Evolutionary conservation across 2,329 filamentous ascomycete species (phyloP), one percentile per base, ranked within the genome.

Genomic region (Amphichorda felina): DNA sequence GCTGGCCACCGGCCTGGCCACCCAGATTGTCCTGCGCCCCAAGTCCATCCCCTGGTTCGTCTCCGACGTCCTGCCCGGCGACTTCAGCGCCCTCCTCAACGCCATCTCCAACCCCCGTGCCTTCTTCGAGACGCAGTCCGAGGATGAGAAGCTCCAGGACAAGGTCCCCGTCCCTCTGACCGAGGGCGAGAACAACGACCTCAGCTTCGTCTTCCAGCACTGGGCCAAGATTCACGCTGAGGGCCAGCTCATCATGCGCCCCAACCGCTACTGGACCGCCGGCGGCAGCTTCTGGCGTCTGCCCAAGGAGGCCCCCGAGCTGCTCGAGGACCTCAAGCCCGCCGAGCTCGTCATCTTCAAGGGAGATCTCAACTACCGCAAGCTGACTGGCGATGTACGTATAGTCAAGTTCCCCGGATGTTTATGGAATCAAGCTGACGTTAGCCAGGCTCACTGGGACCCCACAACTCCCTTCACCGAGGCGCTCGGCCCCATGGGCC

Each of bases 11-110:
- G 84, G 82, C 1, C 74, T 98, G 5, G 91, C 91, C 0, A 95
- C 88, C 0, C 76, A 77, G 17, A 70, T 98, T 11, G 78, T 96
- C 15, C 71, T 98, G 8, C 88, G 94, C 50, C 88, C 91, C 35
- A 98, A 98, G 63, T 80, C 78, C 16, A 88, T 98, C 39, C 91
- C 91, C 1, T 98, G 91, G 91, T 98, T 96, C 53, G 91, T 98
- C 33, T 95, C 87, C 1, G 91, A 98, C 50, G 91, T 96, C 4
- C 60, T 94, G 9, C 88, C 89, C 0, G 70, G 66, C 28, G 91
- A 98, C 59, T 95, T 96, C 48, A 70, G 68, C 2, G 77, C 80
- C n/a, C 71, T 96, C 3, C 73, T 98, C 35, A 77, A 73, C 42
- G 84, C 82, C 4, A 70, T 98, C n/a, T 74, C 79, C 6, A 71